These are phyloP conservation scores for Ophiostoma angusticollis DNA, from an alignment of 2,329 filamentous ascomycete species.

Conservation along the genomic window DNA sequence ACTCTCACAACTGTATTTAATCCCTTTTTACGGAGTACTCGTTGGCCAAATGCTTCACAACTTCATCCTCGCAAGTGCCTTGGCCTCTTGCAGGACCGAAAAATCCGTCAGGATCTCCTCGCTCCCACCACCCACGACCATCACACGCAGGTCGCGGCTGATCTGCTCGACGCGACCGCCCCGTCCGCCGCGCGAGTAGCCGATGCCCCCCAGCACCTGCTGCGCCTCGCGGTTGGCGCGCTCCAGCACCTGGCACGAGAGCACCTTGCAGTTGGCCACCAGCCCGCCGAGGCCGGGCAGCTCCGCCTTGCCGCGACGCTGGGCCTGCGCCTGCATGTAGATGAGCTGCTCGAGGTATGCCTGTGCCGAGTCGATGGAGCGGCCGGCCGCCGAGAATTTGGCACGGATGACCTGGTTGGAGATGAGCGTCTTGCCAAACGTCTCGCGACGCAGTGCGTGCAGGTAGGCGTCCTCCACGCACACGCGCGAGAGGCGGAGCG, in stretches of 20 bases:
- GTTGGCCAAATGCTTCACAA: too few species aligned
- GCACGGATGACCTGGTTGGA: slow-evolving; percentile 44
- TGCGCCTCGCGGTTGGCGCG: slow-evolving; percentile 38
- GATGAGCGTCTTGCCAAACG: slow-evolving; percentile 46
- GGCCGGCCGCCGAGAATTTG: slow-evolving; percentile 46
- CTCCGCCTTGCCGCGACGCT: slow-evolving; percentile 21
- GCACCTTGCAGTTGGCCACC: slow-evolving; percentile 35
- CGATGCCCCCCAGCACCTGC: slow-evolving; percentile 40
- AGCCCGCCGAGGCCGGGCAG: slow-evolving; percentile 21
- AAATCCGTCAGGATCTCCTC: slow-evolving; percentile 42
- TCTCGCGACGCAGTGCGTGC: slow-evolving; percentile 39
- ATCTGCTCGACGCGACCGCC: slow-evolving; percentile 40
- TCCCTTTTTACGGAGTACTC: too few species aligned
- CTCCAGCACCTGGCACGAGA: slow-evolving; percentile 36
- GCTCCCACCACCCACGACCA: slow-evolving; percentile 40
- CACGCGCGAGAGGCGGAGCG: slow-evolving; percentile 43
- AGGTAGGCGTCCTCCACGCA: slow-evolving; percentile 39
- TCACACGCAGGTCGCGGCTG: slow-evolving; percentile 37
- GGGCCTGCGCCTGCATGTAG: slow-evolving; percentile 34
- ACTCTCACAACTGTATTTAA: too few species aligned
- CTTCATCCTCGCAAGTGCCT: too few species aligned
- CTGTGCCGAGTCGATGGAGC: slow-evolving; percentile 47
- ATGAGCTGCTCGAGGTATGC: slow-evolving; percentile 50
- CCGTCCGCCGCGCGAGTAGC: slow-evolving; percentile 33
- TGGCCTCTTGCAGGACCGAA: slow-evolving; percentile 38